Base-by-base conservation (phyloP, 345 rosid genomes). In the Bruguiera parviflora region DNA sequence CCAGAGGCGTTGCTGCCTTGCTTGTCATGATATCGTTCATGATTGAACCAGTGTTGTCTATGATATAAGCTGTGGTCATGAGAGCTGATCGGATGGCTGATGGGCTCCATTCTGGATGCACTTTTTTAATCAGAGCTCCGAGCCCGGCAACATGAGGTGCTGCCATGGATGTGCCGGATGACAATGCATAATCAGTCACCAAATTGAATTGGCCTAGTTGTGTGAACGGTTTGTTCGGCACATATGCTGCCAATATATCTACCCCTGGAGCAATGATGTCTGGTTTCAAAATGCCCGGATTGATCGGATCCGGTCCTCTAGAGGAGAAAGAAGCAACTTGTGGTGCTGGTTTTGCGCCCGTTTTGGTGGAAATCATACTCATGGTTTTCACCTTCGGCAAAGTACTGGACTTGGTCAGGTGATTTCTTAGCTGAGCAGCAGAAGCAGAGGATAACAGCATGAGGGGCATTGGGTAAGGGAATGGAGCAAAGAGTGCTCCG, bases 261-360 rank as follows among this genome's bases (percentile, higher is more conserved):
- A 74, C 75, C 4, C 85, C 85, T 0, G 87, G 87, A 58, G 87
- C 87, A 16, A 84, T 21, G 61, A 84, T 68, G 49, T 84, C 85
- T 3, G 85, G 87, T 58, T 81, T 84, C 13, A 84, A 75, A 69
- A 73, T 61, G 20, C 71, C 37, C 0, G 82, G 87, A 46, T 9
- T 85, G 22, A 83, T 64, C 1, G 78, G 82, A 19, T 83, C 86
- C 11, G 84, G 94, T 28, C 95, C 95, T 75, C 89, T 78, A 18
- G 91, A 87, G 20, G 92, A 87, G 78, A 85, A 91, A 33, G 18
- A 29, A 8, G 92, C 91, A 60, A 89, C 84, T 19, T 85, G 65
- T 15, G 97, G 92, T 32, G 95, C 87, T 47, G 85, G 82, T 10
- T 24, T 68, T 5, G 39, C 33, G 0, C 85, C 83, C 7, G 75